Percentiles rank a stretch among this genome's conserved stretches.
phyloP scores from a whole-genome alignment of 2,329 filamentous ascomycete genomes.

The Paraconiothyrium brasiliense region DNA sequence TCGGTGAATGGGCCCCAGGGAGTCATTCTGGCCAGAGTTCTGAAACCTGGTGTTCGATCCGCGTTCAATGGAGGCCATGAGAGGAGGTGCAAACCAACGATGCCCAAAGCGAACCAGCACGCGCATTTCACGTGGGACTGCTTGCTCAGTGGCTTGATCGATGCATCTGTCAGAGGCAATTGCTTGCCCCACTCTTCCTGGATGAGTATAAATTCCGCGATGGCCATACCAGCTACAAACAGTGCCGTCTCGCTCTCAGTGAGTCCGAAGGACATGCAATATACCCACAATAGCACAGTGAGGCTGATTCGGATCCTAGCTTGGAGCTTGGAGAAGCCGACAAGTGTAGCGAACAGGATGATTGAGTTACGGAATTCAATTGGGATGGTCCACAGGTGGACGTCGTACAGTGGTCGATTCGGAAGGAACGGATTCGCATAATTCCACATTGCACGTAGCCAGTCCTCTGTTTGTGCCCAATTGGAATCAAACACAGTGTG shows the following conservation, averaged over 20 bases:
- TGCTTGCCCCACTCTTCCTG: conserved; percentile 18
- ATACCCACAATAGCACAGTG: conserved; percentile 22
- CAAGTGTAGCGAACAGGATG: conserved; percentile 32
- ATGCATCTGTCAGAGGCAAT: neutral
- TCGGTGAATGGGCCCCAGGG: conserved; percentile 60
- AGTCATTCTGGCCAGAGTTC: conserved; percentile 59
- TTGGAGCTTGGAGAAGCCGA: conserved; percentile 27
- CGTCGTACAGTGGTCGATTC: conserved; percentile 29
- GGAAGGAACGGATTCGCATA: conserved; percentile 28
- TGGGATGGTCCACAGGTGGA: conserved; percentile 40
- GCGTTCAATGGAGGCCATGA: conserved; percentile 56
- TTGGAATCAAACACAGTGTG: conserved; percentile 17
- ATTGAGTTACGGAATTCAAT: conserved; percentile 37
- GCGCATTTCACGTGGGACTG: conserved; percentile 3
- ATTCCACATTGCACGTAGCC: conserved; percentile 25
- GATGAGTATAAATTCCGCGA: conserved; percentile 33
- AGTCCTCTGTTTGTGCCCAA: conserved; percentile 27
- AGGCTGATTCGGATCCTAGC: conserved; percentile 24
- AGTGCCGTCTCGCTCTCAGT: conserved; percentile 32
- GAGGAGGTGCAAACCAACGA: conserved; percentile 62
- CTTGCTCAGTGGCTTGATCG: conserved; percentile 3
- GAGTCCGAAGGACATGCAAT: conserved; percentile 23
- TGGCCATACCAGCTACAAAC: conserved; percentile 34
- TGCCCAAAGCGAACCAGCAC: conserved; percentile 41
- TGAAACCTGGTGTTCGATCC: conserved; percentile 62